phyloP scores from a whole-genome alignment of 768 basidiomycete genomes.

The Xanthoconium stramineum region DNA sequence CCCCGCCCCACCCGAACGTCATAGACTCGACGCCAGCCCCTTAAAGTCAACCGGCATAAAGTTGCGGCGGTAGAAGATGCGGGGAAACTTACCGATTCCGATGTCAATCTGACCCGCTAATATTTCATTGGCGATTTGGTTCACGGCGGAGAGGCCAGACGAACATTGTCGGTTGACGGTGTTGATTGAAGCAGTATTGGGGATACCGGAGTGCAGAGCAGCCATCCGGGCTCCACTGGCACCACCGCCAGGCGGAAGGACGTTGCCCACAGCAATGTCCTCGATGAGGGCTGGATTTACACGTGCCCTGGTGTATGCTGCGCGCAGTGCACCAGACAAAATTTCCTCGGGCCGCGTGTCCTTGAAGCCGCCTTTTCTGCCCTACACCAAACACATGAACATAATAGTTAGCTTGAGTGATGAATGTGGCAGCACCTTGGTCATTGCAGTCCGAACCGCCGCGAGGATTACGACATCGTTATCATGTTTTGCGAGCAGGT shows the following conservation, averaged over 20 bases:
- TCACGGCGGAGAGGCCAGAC: constrained; percentile 78
- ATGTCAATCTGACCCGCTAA: constrained; percentile 78
- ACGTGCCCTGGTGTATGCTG: constrained; percentile 61
- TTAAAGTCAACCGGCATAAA: constrained; percentile 25
- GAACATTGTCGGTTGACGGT: constrained; percentile 93
- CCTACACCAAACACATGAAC: constrained; percentile 38
- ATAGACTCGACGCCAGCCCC: constrained; percentile 90
- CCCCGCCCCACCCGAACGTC: constrained; percentile 71
- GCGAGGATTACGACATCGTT: constrained; percentile 89
- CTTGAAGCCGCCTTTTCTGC: constrained; percentile 86
- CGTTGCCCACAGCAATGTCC: constrained; percentile 84
- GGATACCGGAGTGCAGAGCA: constrained; percentile 81
- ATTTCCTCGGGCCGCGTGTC: constrained; percentile 84
- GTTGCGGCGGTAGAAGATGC: background rate
- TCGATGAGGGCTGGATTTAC: constrained; percentile 83
- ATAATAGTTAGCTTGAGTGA: background rate
- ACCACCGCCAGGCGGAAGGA: constrained; percentile 83
- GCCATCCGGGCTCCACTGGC: constrained; percentile 84
- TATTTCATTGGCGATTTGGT: constrained; percentile 81
- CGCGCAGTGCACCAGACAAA: constrained; percentile 71
- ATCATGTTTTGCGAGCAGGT: constrained; percentile 66
- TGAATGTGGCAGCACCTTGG: constrained; percentile 55
- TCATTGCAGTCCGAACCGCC: constrained; percentile 87
- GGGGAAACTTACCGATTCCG: constrained; percentile 65
- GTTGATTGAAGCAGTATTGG: constrained; percentile 66